phyloP scores from a whole-genome alignment of 495 filamentous ascomycete species.

The Hypoxylon fragiforme region DNA sequence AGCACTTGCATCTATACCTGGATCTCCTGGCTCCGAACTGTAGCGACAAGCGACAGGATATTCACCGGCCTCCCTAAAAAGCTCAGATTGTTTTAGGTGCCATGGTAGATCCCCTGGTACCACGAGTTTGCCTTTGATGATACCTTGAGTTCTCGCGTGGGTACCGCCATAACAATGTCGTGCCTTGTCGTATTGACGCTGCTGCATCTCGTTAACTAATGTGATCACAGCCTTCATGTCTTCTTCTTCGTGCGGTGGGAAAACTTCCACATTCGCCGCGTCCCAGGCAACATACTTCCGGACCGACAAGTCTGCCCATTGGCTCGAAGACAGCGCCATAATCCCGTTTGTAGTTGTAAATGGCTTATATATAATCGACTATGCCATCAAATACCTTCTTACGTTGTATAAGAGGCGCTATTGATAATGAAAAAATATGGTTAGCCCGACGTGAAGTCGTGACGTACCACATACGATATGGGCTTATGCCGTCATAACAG shows the following conservation, averaged over 20 bases:
- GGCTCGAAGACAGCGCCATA: conserved; percentile 4
- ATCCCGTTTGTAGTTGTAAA: too few species aligned
- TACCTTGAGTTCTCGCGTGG: conserved; percentile 50
- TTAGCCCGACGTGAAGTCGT: background rate
- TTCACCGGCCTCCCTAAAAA: conserved; percentile 47
- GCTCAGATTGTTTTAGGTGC: conserved; percentile 47
- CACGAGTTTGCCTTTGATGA: conserved; percentile 50
- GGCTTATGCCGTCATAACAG: conserved; percentile 12
- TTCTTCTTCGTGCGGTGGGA: conserved; percentile 47
- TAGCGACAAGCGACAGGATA: conserved; percentile 46
- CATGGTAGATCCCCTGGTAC: conserved; percentile 42
- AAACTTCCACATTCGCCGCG: conserved; percentile 46
- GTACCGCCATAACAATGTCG: conserved; percentile 47
- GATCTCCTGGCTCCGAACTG: conserved; percentile 48
- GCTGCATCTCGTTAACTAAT: conserved; percentile 53
- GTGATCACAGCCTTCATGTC: conserved; percentile 51
- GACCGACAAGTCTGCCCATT: conserved; percentile 4
- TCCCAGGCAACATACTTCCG: conserved; percentile 49
- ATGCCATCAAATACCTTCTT: too few species aligned
- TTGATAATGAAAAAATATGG: background rate
- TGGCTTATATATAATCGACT: too few species aligned
- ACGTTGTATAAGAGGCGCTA: too few species aligned
- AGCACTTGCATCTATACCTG: conserved; percentile 41
- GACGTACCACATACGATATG: conserved; percentile 5
- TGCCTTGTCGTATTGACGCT: conserved; percentile 49